Evolutionary conservation across 805 yeast species (phyloP).

Genomic region (Candida sphagnicola): DNA sequence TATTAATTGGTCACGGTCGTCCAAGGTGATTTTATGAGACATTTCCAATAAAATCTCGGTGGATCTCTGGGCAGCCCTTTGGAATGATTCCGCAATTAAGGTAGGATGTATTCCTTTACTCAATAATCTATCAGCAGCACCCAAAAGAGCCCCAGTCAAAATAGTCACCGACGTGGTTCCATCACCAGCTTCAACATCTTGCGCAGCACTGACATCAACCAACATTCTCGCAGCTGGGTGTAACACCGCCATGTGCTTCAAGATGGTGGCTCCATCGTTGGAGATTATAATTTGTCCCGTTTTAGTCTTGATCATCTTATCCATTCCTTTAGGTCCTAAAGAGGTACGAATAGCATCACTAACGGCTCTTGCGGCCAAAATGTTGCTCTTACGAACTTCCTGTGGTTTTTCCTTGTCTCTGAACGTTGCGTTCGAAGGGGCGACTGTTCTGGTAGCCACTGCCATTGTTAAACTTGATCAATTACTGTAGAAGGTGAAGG

Average conservation of each 20-base stretch:
- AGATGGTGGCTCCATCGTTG: constrained; percentile 96
- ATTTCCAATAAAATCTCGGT: constrained; percentile 79
- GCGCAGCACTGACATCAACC: constrained; percentile 96
- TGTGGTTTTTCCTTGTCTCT: constrained; percentile 92
- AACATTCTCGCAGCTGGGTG: constrained; percentile 98
- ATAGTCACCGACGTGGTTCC: constrained; percentile 98
- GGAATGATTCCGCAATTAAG: constrained; percentile 88
- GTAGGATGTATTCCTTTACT: constrained; percentile 95
- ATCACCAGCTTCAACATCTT: constrained; percentile 99
- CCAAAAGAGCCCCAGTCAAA: constrained; percentile 87
- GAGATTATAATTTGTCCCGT: constrained; percentile 91
- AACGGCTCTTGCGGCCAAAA: constrained; percentile 89
- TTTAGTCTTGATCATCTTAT: constrained; percentile 95
- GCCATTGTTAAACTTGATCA: too few species aligned
- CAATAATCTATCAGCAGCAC: constrained; percentile 90
- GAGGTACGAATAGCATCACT: constrained; percentile 95
- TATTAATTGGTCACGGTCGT: constrained; percentile 76
- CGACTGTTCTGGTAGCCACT: constrained; percentile 8
- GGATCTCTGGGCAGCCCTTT: constrained; percentile 79
- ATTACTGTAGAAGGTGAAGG: too few species aligned
- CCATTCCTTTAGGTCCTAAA: constrained; percentile 99
- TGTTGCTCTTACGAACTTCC: constrained; percentile 86
- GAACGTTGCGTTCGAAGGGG: constrained; percentile 80
- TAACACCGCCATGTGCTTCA: constrained; percentile 95
- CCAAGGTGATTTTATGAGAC: constrained; percentile 76